phyloP scores from a whole-genome alignment of 2,329 filamentous ascomycete genomes.

The Sphaceloma murrayae region DNA sequence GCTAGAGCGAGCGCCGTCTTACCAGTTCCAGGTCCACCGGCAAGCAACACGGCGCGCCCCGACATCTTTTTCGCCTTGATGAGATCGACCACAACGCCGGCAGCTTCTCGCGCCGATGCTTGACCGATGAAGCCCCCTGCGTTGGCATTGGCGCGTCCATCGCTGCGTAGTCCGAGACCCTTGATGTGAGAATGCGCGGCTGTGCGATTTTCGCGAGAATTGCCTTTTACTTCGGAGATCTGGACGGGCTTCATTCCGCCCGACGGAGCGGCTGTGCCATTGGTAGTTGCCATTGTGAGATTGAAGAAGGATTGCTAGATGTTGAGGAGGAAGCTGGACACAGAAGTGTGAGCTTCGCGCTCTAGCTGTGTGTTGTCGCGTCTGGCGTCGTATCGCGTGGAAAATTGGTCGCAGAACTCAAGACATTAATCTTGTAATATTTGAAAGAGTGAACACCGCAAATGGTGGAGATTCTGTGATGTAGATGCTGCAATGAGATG shows the following conservation, averaged over 20 bases:
- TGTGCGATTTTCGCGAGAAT: slow-evolving; percentile 76
- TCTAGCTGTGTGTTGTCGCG: neutral
- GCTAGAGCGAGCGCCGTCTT: slow-evolving; percentile 95
- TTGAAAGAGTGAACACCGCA: neutral
- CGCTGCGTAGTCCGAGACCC: slow-evolving; percentile 73
- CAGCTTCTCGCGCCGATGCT: slow-evolving; percentile 81
- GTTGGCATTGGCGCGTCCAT: slow-evolving; percentile 75
- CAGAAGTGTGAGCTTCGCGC: neutral
- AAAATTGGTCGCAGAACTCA: neutral
- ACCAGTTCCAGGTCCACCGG: slow-evolving; percentile 89
- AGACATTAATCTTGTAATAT: neutral
- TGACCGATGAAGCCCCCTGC: slow-evolving; percentile 86
- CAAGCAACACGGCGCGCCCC: slow-evolving; percentile 82
- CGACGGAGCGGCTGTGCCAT: slow-evolving; percentile 23
- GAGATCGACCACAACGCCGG: slow-evolving; percentile 89
- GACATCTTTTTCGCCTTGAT: slow-evolving; percentile 97
- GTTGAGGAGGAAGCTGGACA: neutral
- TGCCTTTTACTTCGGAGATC: slow-evolving; percentile 29
- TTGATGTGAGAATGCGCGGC: slow-evolving; percentile 98
- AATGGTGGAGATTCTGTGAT: neutral
- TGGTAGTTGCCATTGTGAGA: slow-evolving; percentile 19
- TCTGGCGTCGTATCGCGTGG: neutral
- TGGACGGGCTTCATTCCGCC: slow-evolving; percentile 27
- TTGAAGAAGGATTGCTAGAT: neutral
- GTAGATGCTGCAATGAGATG: too few relatives aligned